Conservation (phyloP, 306 rosid species). For the Dalbergia cultrata region DNA sequence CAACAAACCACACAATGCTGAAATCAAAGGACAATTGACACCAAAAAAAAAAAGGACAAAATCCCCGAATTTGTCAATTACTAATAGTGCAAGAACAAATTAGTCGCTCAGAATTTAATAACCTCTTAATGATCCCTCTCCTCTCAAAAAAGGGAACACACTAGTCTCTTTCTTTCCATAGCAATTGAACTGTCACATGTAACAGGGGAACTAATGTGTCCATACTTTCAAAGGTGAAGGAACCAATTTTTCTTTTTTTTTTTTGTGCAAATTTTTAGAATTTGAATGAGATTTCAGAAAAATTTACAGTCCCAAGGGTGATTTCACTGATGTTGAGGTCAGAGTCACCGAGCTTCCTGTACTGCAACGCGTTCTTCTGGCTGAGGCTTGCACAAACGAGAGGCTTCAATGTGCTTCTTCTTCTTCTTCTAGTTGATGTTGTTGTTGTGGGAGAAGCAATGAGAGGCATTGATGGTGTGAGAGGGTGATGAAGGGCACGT, state of each 20-base stretch:
- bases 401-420: neutral
- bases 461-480: conserved; percentile 34
- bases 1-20: neutral
- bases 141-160: no score
- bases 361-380: conserved; percentile 57
- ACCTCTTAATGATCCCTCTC: no score
- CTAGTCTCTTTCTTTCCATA: no score
- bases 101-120: neutral
- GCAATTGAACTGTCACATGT: no score
- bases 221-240: no score
- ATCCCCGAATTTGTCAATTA: no score
- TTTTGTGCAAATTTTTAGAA: neutral
- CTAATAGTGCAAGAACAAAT: neutral
- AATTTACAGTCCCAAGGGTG: conserved; percentile 80
- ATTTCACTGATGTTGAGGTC: conserved; percentile 87
- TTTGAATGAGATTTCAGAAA: neutral
- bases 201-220: no score
- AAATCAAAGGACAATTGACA: neutral
- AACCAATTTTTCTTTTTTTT: no score
- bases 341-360: conserved; percentile 81
- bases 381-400: conserved; percentile 48
- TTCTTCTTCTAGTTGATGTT: neutral
- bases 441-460: conserved; percentile 8
- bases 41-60: neutral
- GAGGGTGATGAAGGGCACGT: conserved; percentile 9